These are phyloP conservation scores for Hippophae rhamnoides DNA, from an alignment of 306 rosid genomes.

Conservation along the genomic window DNA sequence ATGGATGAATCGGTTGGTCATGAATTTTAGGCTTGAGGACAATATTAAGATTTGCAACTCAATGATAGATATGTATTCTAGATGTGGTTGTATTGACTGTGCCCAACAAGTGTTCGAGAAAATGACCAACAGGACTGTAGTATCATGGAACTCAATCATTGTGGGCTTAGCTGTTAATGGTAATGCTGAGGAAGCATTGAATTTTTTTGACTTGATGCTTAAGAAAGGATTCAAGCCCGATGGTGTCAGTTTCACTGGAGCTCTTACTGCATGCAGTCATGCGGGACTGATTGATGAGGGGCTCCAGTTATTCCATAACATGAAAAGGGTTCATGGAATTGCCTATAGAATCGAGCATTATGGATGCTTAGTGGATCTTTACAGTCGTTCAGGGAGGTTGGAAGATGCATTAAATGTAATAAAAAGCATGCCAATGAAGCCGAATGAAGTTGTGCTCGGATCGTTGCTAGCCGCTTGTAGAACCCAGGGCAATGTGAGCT, in stretches of 20 bases:
- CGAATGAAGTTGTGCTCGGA: constrained; percentile 78
- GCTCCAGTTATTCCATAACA: constrained; percentile 44
- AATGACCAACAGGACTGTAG: constrained; percentile 45
- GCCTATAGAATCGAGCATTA: constrained; percentile 68
- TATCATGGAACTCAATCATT: constrained; percentile 83
- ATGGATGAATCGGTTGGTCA: constrained; percentile 54
- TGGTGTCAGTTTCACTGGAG: constrained; percentile 75
- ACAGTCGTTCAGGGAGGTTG: constrained; percentile 77
- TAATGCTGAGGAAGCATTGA: constrained; percentile 54
- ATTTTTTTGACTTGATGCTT: constrained; percentile 51
- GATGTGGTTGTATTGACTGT: constrained; percentile 70
- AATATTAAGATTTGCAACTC: constrained; percentile 55
- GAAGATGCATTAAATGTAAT: constrained; percentile 55
- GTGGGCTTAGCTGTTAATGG: constrained; percentile 80
- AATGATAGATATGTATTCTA: constrained; percentile 68
- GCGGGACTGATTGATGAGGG: constrained; percentile 67
- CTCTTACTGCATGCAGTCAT: constrained; percentile 79
- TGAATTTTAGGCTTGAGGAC: constrained; percentile 32
- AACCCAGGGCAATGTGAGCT: constrained; percentile 44
- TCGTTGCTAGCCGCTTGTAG: constrained; percentile 88
- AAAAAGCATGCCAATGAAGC: constrained; percentile 71
- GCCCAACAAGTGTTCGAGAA: constrained; percentile 57
- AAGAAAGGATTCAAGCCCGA: constrained; percentile 63
- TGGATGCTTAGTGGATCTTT: constrained; percentile 81
- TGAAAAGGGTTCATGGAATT: constrained; percentile 44